These are phyloP conservation scores for Dendrobium catenatum DNA, from an alignment of 106 monocot genomes.

Conservation along the genomic window DNA sequence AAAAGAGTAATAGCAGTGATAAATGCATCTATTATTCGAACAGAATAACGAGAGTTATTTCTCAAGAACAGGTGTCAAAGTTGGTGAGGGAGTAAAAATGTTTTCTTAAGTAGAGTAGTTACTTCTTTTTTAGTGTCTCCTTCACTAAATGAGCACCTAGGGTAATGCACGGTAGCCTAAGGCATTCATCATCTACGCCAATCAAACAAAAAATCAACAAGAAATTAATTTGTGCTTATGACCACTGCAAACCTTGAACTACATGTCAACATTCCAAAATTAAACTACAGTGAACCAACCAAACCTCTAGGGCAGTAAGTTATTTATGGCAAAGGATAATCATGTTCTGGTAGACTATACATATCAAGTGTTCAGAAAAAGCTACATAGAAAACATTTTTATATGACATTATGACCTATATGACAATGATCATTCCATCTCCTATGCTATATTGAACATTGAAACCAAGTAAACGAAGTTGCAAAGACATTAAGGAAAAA, in stretches of 20 bases:
- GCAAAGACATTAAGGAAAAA: not conserved
- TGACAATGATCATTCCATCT: not conserved
- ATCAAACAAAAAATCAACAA: not conserved
- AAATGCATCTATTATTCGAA: too few species aligned
- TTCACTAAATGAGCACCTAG: too few species aligned
- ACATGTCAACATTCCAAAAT: not conserved
- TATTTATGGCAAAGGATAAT: not conserved
- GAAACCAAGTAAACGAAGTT: not conserved
- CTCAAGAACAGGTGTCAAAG: too few species aligned
- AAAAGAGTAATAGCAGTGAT: too few species aligned
- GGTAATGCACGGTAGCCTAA: too few species aligned
- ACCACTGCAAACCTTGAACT: not conserved
- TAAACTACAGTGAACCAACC: not conserved
- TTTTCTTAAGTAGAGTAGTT: too few species aligned
- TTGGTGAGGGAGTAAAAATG: too few species aligned
- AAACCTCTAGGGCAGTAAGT: not conserved
- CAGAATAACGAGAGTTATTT: too few species aligned
- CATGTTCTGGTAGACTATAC: not conserved
- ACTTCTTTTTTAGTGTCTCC: too few species aligned
- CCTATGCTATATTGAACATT: not conserved
- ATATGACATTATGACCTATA: not conserved
- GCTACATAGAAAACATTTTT: not conserved
- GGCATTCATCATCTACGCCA: not conserved
- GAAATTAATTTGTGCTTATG: not conserved
- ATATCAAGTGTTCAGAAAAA: not conserved